Evolutionary conservation across 176 grass and related monocot genomes (phyloP), one percentile per base, ranked within the genome.

Genomic region (Oryza glumipatula): DNA sequence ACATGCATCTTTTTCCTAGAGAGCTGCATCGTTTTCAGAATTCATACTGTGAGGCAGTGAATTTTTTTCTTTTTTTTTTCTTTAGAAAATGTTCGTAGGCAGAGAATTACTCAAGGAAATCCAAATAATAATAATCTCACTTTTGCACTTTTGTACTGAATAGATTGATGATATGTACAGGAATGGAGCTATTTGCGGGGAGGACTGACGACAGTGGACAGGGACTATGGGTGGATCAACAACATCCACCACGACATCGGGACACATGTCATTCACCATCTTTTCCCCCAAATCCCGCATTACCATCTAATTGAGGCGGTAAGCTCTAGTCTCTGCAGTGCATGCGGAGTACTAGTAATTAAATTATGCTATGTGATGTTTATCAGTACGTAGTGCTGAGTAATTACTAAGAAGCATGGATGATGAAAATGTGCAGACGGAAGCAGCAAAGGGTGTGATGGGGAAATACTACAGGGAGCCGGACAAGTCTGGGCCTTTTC

Each of bases 161-260:
- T 44, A 10, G 43, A 44, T 44, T 44, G 7, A 41, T 54, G 4
- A 54, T 15, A 19, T 19, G 5, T 15, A 9, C 5, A 94, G 92
- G 92, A 86, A 61, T 94, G 92, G 92, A 94, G 88, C 69, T 94
- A 88, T 83, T 78, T 94, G 16, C 85, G 88, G 12, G 92, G 92
- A 41, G 92, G 92, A 12, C 54, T 94, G 83, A 94, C 92, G 17
- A 94, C 92, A 9, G 73, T 94, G 23, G 92, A 94, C 77, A 86
- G 92, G 38, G 92, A 94, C 90, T 94, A 94, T 38, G 92, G 92
- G 82, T 94, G 76, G 91, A 82, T 94, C 41, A 94, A 94, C 48
- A 86, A 94, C 74, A 90, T 94, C 74, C 92, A 94, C 67, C 92
- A 94, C 74, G 92, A 94, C 74, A 94, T 94, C 4, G 92, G 88